phyloP scores from a whole-genome alignment of 257 asterid species.

The Penstemon barbatus region DNA sequence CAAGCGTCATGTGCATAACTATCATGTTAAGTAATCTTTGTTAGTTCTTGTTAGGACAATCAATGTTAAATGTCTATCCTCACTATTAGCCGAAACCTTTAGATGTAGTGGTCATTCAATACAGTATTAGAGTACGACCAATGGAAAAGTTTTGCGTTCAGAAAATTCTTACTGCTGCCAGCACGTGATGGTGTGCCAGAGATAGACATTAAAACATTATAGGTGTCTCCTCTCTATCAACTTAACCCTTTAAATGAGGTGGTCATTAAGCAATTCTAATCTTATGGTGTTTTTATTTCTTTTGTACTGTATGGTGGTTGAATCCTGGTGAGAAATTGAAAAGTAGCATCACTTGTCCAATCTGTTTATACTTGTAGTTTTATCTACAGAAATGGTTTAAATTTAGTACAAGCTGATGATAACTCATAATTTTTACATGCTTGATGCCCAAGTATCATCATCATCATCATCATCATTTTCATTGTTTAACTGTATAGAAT shows the following conservation, averaged over 20 bases:
- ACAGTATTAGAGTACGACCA: no score
- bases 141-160: no score
- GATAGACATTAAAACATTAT: no score
- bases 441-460: neutral
- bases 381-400: neutral
- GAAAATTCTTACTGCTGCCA: no score
- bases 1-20: neutral
- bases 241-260: no score
- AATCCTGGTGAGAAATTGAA: neutral
- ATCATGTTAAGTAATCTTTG: neutral
- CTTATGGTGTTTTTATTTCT: conserved; percentile 1
- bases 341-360: conserved; percentile 6
- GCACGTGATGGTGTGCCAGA: no score
- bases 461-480: neutral
- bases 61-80: no score
- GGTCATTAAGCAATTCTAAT: neutral
- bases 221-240: no score
- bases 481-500: conserved; percentile 20
- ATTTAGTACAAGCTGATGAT: conserved; percentile 3
- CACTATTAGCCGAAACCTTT: no score
- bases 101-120: no score
- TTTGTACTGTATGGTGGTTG: conserved; percentile 18
- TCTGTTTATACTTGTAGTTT: conserved; percentile 8
- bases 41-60: neutral
- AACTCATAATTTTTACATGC: neutral